phyloP scores from a whole-genome alignment of 1,139 yeast species.

The Magnusiomyces sp. region DNA sequence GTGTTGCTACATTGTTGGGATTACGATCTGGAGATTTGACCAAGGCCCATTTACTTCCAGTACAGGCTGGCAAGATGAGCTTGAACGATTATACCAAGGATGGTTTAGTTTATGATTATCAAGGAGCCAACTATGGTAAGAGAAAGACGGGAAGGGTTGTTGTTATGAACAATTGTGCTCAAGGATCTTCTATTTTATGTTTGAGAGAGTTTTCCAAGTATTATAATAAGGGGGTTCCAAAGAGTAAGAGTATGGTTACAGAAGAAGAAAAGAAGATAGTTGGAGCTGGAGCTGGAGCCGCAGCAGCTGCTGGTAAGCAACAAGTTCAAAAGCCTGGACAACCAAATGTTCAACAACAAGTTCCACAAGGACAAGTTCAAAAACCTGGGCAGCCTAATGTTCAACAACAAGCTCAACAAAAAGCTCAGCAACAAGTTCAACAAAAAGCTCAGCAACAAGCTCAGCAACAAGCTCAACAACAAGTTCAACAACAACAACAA shows the following conservation, averaged over 20 bases:
- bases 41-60: background rate
- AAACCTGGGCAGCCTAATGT: too few relatives aligned
- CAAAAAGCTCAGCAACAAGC: too few relatives aligned
- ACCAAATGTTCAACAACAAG: too few relatives aligned
- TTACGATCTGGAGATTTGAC: background rate
- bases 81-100: slow-evolving; percentile 2
- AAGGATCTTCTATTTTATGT: slow-evolving; percentile 3
- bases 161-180: slow-evolving; percentile 1
- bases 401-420: too few relatives aligned
- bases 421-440: too few relatives aligned
- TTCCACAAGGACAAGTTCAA: too few relatives aligned
- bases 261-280: slow-evolving; percentile 76
- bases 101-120: background rate
- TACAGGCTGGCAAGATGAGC: background rate
- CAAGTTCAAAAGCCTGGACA: too few relatives aligned
- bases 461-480: too few relatives aligned
- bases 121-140: background rate
- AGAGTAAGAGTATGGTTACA: slow-evolving; percentile 78
- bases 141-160: slow-evolving; percentile 1
- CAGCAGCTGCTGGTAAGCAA: too few relatives aligned
- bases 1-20: slow-evolving; percentile 2
- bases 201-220: slow-evolving; percentile 4
- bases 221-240: slow-evolving; percentile 70
- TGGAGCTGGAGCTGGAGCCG: slow-evolving; percentile 69
- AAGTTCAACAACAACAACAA: too few relatives aligned